Conservation (phyloP, 345 rosid species). For the Anacardium occidentale region DNA sequence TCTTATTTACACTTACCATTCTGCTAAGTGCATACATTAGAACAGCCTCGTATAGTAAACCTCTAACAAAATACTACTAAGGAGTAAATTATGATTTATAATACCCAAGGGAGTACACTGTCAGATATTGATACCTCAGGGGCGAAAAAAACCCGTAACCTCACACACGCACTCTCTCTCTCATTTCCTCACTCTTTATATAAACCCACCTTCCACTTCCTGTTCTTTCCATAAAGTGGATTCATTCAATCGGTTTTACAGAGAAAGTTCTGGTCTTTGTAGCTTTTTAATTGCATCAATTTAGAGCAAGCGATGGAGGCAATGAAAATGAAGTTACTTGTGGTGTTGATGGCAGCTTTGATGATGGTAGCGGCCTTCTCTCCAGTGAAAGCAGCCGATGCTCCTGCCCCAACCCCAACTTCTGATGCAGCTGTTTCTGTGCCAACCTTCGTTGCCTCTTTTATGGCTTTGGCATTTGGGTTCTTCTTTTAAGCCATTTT, state of each 20-base stretch:
- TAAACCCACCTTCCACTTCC: neutral
- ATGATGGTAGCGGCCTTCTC: constrained; percentile 21
- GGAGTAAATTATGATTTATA: neutral
- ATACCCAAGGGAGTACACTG: too few relatives aligned
- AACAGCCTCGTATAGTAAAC: too few relatives aligned
- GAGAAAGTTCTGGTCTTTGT: neutral
- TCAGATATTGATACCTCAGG: too few relatives aligned
- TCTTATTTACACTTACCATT: too few relatives aligned
- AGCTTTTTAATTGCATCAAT: too few relatives aligned
- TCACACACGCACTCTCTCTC: neutral
- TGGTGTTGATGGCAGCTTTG: constrained; percentile 27
- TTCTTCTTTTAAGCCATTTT: constrained; percentile 25
- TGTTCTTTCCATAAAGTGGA: neutral
- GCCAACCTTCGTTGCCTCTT: constrained; percentile 38
- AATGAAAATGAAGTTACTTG: constrained; percentile 33
- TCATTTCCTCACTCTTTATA: neutral
- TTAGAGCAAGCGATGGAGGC: constrained; percentile 27
- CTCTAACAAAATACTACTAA: too few relatives aligned
- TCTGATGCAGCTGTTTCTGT: constrained; percentile 39
- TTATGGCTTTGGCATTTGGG: constrained; percentile 39
- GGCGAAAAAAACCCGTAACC: neutral
- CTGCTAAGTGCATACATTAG: too few relatives aligned
- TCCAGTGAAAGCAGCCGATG: constrained; percentile 39
- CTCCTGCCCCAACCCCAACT: constrained; percentile 43
- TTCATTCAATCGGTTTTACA: neutral